Conservation (phyloP, 2,329 filamentous ascomycete genomes). For the Thielaviopsis musarum region DNA sequence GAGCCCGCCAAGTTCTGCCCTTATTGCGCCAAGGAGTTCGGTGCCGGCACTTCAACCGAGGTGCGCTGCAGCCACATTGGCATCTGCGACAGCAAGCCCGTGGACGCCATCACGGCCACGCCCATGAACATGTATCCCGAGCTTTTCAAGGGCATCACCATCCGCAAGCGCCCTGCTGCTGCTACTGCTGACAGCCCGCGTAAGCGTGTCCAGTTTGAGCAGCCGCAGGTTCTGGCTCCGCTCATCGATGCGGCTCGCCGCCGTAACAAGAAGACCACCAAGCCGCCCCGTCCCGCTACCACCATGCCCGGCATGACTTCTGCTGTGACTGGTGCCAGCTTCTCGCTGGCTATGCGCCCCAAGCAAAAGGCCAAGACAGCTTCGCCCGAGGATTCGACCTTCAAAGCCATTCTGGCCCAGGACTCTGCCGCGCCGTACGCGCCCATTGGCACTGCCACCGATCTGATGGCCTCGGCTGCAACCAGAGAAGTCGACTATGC, state of each 20-base stretch:
- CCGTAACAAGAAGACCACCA: background rate
- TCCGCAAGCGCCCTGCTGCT: background rate
- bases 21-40: slow-evolving; percentile 13
- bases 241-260: background rate
- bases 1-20: slow-evolving; percentile 14
- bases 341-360: background rate
- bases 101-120: background rate
- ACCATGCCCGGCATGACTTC: background rate
- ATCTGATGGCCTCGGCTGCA: background rate
- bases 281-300: background rate
- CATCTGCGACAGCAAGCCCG: background rate
- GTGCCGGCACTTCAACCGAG: background rate
- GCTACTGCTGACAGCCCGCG: background rate
- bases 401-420: background rate
- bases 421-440: background rate
- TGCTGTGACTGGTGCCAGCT: background rate
- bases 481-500: background rate
- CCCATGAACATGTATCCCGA: slow-evolving; percentile 10
- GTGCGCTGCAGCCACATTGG: slow-evolving; percentile 9
- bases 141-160: background rate
- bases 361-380: background rate
- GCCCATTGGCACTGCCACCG: background rate
- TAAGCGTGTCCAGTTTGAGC: background rate
- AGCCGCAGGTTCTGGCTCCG: background rate
- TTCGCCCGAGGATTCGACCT: background rate